A percentile compares a stretch with the other conserved stretches of the same genome.
Evolutionary conservation across 2,329 filamentous ascomycete species (phyloP).

Genomic region (Colletotrichum sp.): DNA sequence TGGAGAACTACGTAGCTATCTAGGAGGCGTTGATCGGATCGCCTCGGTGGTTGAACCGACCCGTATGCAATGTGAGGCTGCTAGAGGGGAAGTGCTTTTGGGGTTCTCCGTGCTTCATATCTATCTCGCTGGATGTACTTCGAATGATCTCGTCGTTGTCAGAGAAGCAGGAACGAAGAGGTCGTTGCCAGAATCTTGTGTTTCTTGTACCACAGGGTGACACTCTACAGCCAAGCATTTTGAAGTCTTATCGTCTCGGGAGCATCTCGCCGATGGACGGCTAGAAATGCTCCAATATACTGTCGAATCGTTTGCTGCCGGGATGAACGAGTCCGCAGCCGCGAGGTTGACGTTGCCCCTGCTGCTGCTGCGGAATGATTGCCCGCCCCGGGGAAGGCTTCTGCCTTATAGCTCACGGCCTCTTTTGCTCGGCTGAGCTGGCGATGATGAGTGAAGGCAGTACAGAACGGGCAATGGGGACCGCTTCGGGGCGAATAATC

Average conservation of each 20-base stretch:
- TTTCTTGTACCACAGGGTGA: not conserved
- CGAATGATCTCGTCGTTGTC: not conserved
- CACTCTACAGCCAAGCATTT: not conserved
- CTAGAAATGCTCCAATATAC: not conserved
- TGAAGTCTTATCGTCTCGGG: not conserved
- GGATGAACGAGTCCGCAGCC: not conserved
- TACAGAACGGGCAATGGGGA: not conserved
- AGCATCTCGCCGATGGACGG: not conserved
- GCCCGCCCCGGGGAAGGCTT: too few species aligned
- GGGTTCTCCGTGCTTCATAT: not conserved
- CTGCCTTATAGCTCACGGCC: not conserved
- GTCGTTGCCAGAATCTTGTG: not conserved
- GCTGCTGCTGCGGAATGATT: not conserved
- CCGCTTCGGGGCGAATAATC: not conserved
- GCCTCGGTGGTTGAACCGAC: not conserved
- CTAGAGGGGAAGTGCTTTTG: not conserved
- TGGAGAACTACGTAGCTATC: not conserved
- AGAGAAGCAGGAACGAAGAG: not conserved
- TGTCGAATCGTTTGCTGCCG: not conserved
- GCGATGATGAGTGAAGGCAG: not conserved
- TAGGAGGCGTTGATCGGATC: not conserved
- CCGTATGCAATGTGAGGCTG: not conserved
- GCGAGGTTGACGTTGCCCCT: not conserved
- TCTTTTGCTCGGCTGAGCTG: not conserved
- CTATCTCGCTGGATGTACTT: not conserved